Evolutionary conservation across 2,329 filamentous ascomycete genomes (phyloP).

Genomic region (Lasiodiplodia theobromae): DNA sequence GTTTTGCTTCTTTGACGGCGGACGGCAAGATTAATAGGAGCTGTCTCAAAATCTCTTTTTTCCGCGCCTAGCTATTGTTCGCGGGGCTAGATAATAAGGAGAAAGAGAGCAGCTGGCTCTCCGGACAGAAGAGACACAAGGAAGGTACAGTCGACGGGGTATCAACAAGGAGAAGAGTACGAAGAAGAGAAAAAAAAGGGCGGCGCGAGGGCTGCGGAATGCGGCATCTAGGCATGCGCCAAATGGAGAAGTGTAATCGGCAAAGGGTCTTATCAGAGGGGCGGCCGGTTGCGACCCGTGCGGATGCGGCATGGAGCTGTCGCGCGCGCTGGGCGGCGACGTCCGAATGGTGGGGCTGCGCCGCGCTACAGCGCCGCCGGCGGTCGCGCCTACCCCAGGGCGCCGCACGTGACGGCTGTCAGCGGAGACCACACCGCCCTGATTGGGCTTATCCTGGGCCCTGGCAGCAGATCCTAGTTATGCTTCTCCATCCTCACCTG

Average conservation of each 20-base stretch:
- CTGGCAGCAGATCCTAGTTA: constrained; percentile 6
- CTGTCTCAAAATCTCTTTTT: background rate
- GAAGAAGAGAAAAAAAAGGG: background rate
- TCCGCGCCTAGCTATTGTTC: background rate
- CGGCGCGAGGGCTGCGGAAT: background rate
- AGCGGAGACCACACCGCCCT: constrained; percentile 1
- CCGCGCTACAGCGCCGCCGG: background rate
- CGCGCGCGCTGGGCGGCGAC: constrained; percentile 29
- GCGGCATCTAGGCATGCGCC: background rate
- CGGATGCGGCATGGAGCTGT: constrained; percentile 2
- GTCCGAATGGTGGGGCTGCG: constrained; percentile 29
- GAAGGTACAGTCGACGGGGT: background rate
- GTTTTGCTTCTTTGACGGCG: background rate
- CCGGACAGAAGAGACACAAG: background rate
- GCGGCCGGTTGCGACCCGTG: constrained; percentile 22
- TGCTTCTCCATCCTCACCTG: background rate
- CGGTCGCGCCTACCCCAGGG: background rate
- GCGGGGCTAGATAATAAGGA: background rate
- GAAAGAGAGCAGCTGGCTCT: background rate
- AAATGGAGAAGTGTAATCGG: constrained; percentile 13
- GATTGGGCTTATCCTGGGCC: constrained; percentile 6
- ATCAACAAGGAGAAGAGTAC: background rate
- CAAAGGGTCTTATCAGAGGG: constrained; percentile 29
- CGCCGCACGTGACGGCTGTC: constrained; percentile 23
- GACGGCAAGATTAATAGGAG: background rate